Percentiles rank a stretch among this genome's conserved stretches.
phyloP scores from a whole-genome alignment of 1,139 yeast genomes.

The Magnusiomyces suaveolens region DNA sequence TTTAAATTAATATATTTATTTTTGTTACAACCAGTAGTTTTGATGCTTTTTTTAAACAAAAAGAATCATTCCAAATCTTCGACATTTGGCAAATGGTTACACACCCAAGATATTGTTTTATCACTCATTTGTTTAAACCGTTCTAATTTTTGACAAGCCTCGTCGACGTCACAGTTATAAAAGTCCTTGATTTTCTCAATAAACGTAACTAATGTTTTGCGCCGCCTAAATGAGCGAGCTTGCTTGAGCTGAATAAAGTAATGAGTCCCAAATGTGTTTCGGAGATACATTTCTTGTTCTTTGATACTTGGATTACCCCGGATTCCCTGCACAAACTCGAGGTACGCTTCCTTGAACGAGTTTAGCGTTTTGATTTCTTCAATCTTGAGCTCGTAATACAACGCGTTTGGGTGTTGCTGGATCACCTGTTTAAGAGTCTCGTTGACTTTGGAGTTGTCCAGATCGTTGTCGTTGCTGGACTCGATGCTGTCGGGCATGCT shows the following conservation, averaged over 20 bases:
- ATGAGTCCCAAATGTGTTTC: constrained; percentile 4
- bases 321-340: constrained; percentile 1
- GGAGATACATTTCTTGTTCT: constrained; percentile 3
- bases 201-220: constrained; percentile 2
- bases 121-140: not conserved
- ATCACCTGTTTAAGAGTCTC: not conserved
- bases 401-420: not conserved
- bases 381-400: constrained; percentile 1
- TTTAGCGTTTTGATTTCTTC: constrained; percentile 3
- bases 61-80: not conserved
- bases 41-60: not conserved
- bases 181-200: constrained; percentile 1
- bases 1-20: too few species aligned
- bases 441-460: too few species aligned
- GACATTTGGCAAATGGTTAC: constrained; percentile 3
- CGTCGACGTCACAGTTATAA: not conserved
- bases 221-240: constrained; percentile 1
- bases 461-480: too few species aligned
- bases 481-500: too few species aligned
- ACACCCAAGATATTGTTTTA: constrained; percentile 6
- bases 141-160: constrained; percentile 1
- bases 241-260: constrained; percentile 5
- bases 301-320: constrained; percentile 2
- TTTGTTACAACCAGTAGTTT: too few species aligned
- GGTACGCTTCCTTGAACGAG: constrained; percentile 4